These are phyloP conservation scores for Microthlaspi erraticum DNA, from an alignment of 345 rosid species.

Conservation along the genomic window DNA sequence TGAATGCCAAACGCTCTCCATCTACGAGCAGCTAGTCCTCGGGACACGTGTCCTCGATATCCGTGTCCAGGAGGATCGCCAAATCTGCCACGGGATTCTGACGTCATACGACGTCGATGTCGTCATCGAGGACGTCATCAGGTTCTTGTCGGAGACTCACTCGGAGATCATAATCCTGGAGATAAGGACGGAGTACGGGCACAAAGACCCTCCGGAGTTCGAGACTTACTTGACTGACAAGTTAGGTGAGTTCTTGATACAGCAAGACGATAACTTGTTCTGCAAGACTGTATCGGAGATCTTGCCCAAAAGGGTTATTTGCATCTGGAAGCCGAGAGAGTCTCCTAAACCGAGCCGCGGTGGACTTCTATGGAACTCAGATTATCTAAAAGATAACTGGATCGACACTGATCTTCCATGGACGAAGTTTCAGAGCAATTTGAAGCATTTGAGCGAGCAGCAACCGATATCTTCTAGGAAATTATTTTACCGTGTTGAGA, in stretches of 20 bases:
- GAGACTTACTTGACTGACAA: slow-evolving; percentile 65
- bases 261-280: slow-evolving; percentile 67
- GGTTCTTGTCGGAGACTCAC: slow-evolving; percentile 69
- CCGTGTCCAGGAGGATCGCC: slow-evolving; percentile 69
- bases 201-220: slow-evolving; percentile 72
- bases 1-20: slow-evolving; percentile 76
- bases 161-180: slow-evolving; percentile 77
- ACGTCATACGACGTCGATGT: slow-evolving; percentile 61
- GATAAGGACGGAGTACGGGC: slow-evolving; percentile 82
- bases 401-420: slow-evolving; percentile 80
- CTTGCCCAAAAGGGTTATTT: slow-evolving; percentile 75
- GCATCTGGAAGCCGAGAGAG: slow-evolving; percentile 83
- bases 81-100: slow-evolving; percentile 79
- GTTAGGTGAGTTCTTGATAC: slow-evolving; percentile 65
- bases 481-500: slow-evolving; percentile 81
- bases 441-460: slow-evolving; percentile 65
- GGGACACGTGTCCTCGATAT: slow-evolving; percentile 78
- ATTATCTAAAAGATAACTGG: slow-evolving; percentile 80
- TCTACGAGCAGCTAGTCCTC: slow-evolving; percentile 67
- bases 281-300: slow-evolving; percentile 60
- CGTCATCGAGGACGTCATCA: slow-evolving; percentile 66
- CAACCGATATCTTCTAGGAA: slow-evolving; percentile 54
- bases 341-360: slow-evolving; percentile 64
- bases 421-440: slow-evolving; percentile 74
- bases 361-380: slow-evolving; percentile 64